Conservation (phyloP, 2,329 filamentous ascomycete species). For the Xylaria sp. region DNA sequence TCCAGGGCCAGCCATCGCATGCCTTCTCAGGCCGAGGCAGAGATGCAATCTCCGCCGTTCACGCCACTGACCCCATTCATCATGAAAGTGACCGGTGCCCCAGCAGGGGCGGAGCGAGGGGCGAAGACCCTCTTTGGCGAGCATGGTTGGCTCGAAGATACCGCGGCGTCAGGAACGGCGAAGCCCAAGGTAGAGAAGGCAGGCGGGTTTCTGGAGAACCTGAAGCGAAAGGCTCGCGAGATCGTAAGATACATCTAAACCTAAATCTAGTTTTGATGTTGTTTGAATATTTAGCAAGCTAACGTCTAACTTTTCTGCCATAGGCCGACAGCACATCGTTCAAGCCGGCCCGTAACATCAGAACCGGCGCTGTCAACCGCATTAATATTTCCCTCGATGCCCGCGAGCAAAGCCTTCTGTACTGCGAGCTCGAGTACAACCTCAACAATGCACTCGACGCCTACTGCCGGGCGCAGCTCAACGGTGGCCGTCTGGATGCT, state of each 20-base stretch:
- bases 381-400: conserved; percentile 61
- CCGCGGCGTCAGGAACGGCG: conserved; percentile 35
- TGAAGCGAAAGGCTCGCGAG: conserved; percentile 63
- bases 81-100: conserved; percentile 45
- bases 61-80: conserved; percentile 49
- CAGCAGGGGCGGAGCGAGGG: conserved; percentile 3
- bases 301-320: conserved; percentile 24
- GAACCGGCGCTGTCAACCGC: conserved; percentile 25
- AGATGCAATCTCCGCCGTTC: conserved; percentile 34
- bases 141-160: conserved; percentile 67
- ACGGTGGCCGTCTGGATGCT: conserved; percentile 64
- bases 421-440: conserved; percentile 68
- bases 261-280: not conserved
- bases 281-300: conserved; percentile 27
- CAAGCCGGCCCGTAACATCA: conserved; percentile 24
- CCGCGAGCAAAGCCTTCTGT: conserved; percentile 68
- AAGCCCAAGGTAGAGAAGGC: conserved; percentile 42
- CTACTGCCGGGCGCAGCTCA: conserved; percentile 65
- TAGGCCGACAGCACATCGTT: conserved; percentile 34
- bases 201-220: conserved; percentile 41
- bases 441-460: conserved; percentile 62
- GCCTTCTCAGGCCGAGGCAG: not conserved
- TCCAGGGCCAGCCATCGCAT: not conserved
- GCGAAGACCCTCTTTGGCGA: conserved; percentile 65
- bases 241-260: conserved; percentile 55